Evolutionary conservation across 352 stramenopile species (phyloP), one percentile per base, ranked within the genome.

Genomic region (Thalassiosira exigua): DNA sequence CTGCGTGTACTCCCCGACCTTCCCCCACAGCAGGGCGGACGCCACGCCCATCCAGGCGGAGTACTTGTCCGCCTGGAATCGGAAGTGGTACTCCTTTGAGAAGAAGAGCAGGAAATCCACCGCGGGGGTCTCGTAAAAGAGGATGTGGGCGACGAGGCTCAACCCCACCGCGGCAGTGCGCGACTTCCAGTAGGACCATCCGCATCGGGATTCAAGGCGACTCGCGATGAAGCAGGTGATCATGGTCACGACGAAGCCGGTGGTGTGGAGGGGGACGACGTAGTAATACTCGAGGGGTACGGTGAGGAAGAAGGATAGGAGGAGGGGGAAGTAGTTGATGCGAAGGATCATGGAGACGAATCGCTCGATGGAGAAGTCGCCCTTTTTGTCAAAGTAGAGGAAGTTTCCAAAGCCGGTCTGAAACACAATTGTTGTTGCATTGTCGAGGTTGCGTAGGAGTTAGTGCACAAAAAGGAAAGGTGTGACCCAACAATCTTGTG

Each of bases 311-410:
- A 78, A 76, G 58, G 79, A 88, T n/a, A 92, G 78, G 2, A 90
- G 32, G 3, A 90, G 44, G n/a, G 82, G 85, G 67, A 93, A 93
- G 60, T 91, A 91, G 57, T 93, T 93, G 73, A 93, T 91, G 48
- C 87, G 80, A 19, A 91, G 54, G 36, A 86, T 79, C 84, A 91
- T 91, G n/a, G 77, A 87, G 0, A 91, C 64, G 26, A 88, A 81
- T 32, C 87, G 71, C 50, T 89, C 82, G 0, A 89, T 19, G 19
- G 66, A 81, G 64, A 89, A 91, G 59, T 93, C 87, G 39, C 54
- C 68, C 57, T 85, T 93, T 53, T 90, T 91, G 52, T 88, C 84
- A 75, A 90, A 93, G 66, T 91, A 93, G 22, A 85, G 65, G 56
- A 89, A 90, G 69, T 93, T 91, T 48, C 87, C 87, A 53, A 91